Evolutionary conservation across 192 early-diverging fungal genomes (phyloP), one percentile per base, ranked within the genome.

Genomic region (Umbelopsis ramanniana): DNA sequence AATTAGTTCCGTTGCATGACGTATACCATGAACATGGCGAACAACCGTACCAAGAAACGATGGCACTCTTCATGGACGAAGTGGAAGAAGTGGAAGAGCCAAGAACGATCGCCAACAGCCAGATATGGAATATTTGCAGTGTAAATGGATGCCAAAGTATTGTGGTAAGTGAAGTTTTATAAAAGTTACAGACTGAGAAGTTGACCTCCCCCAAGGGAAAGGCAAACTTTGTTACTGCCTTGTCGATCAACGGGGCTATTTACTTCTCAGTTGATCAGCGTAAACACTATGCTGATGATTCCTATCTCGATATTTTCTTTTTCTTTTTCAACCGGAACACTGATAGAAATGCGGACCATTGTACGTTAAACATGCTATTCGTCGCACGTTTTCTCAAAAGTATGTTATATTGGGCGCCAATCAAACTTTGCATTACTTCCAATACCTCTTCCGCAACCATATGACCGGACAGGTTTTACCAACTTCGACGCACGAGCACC

Each of bases 341-440:
- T 45, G 47, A 6, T 72, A 79, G 77, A 79, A 79, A 79, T 54
- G 69, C 6, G 77, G 77, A 2, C 43, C 63, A 1, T 19, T 79
- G 43, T 79, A 79, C 29, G 67, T 71, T 24, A 69, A 79, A 29
- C 73, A 66, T 19, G 40, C 12, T 17, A 37, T 40, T 21, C 72
- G 70, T 7, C 52, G 70, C n/a, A 68, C 46, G 8, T 79, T 74
- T 71, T 54, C 66, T 17, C 72, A 79, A 46, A 74, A 72, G 19
- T 48, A 46, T 19, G 68, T 74, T 45, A 46, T 74, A 1, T 52
- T 79, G 46, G 74, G 72, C 11, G 21, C 43, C 52, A 73, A 67
- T 68, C 73, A 73, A 14, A 53, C 46, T 38, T 21, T 79, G 17
- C 40, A 70, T 6, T 74, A 52, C 22, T 74, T 70, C n/a, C 46